These are phyloP conservation scores for Pseudonitzschia pungens DNA, from an alignment of 108 stramenopile species.

Conservation along the genomic window DNA sequence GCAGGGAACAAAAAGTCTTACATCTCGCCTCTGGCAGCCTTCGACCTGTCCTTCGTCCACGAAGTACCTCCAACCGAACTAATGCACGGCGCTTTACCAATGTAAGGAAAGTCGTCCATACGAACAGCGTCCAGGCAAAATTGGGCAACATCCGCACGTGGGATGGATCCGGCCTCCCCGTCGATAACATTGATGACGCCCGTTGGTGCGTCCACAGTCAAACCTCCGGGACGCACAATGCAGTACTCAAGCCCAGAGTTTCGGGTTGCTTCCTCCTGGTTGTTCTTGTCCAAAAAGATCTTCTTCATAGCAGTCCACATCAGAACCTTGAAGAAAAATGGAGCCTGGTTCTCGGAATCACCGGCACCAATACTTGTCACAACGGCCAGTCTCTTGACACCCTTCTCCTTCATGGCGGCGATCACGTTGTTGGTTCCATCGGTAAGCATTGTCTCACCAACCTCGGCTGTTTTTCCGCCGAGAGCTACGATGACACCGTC, in stretches of 20 bases:
- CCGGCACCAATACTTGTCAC: slow-evolving; percentile 97
- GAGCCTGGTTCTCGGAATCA: slow-evolving; percentile 92
- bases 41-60: slow-evolving; percentile 91
- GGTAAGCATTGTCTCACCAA: slow-evolving; percentile 94
- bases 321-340: slow-evolving; percentile 91
- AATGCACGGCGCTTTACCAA: slow-evolving; percentile 92
- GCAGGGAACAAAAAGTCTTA: neutral
- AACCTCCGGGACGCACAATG: slow-evolving; percentile 95
- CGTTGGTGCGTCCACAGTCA: slow-evolving; percentile 95
- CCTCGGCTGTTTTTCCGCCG: slow-evolving; percentile 95
- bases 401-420: slow-evolving; percentile 91
- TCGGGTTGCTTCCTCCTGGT: slow-evolving; percentile 88
- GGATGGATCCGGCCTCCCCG: slow-evolving; percentile 92
- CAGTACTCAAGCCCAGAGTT: slow-evolving; percentile 88
- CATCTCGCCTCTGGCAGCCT: slow-evolving; percentile 74
- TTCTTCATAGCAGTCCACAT: slow-evolving; percentile 98
- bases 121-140: slow-evolving; percentile 93
- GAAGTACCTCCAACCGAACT: slow-evolving; percentile 91
- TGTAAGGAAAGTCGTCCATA: slow-evolving; percentile 90
- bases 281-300: slow-evolving; percentile 97
- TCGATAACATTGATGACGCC: slow-evolving; percentile 97
- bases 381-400: slow-evolving; percentile 87
- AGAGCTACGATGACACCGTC: slow-evolving; percentile 93
- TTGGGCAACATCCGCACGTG: slow-evolving; percentile 95
- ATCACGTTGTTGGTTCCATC: slow-evolving; percentile 91